Evolutionary conservation across 2,329 filamentous ascomycete species (phyloP).

Genomic region (Gremmenia infestans): DNA sequence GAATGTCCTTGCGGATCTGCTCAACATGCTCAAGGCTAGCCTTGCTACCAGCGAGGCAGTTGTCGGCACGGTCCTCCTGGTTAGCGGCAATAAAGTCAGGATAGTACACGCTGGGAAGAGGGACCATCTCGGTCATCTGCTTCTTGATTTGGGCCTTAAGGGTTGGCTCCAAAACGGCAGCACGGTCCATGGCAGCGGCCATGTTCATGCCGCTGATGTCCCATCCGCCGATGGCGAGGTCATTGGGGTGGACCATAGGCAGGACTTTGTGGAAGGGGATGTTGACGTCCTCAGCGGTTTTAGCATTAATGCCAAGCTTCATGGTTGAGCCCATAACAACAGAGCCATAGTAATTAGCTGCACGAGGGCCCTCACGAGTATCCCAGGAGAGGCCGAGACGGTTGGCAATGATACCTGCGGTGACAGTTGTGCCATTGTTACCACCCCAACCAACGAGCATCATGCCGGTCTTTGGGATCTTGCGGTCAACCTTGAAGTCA

Average conservation of each 20-base stretch:
- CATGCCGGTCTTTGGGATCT: slow-evolving; percentile 86
- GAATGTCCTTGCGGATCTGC: slow-evolving; percentile 88
- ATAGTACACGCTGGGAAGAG: slow-evolving; percentile 94
- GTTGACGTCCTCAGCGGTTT: slow-evolving; percentile 85
- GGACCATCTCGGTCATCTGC: slow-evolving; percentile 85
- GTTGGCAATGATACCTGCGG: slow-evolving; percentile 95
- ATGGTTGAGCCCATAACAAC: slow-evolving; percentile 95
- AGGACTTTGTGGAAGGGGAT: slow-evolving; percentile 92
- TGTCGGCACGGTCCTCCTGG: slow-evolving; percentile 94
- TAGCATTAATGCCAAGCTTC: slow-evolving; percentile 85
- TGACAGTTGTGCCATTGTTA: slow-evolving; percentile 97
- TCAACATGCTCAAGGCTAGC: slow-evolving; percentile 85
- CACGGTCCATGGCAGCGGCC: slow-evolving; percentile 89
- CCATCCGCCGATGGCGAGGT: slow-evolving; percentile 93
- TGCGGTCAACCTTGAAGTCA: slow-evolving; percentile 96
- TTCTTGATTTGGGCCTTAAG: slow-evolving; percentile 87
- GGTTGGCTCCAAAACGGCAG: slow-evolving; percentile 89
- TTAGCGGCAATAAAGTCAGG: slow-evolving; percentile 99
- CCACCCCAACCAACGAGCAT: slow-evolving; percentile 98
- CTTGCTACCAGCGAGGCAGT: slow-evolving; percentile 76
- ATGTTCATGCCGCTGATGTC: slow-evolving; percentile 92
- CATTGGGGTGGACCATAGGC: slow-evolving; percentile 96
- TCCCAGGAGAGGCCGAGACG: slow-evolving; percentile 83
- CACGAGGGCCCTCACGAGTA: slow-evolving; percentile 79
- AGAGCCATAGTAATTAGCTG: slow-evolving; percentile 97